Conservation (phyloP, 495 filamentous ascomycete species). For the Recurvomyces mirabilis region DNA sequence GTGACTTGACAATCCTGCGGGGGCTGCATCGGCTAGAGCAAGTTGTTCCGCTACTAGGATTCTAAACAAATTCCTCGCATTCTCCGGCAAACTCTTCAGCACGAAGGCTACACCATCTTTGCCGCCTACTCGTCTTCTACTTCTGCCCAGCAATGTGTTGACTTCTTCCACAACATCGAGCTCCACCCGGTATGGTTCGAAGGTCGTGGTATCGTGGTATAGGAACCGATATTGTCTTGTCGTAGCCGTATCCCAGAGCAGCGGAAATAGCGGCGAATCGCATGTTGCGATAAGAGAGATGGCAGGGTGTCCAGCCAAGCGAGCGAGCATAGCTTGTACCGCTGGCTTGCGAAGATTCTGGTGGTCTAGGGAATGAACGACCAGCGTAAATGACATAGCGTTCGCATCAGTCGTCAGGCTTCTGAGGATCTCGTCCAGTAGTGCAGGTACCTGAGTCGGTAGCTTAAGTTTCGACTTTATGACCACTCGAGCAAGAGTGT, state of each 20-base stretch:
- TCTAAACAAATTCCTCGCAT: conserved; percentile 74
- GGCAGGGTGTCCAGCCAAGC: conserved; percentile 60
- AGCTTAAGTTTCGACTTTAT: conserved; percentile 48
- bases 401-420: conserved; percentile 41
- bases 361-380: conserved; percentile 85
- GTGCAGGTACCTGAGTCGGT: conserved; percentile 51
- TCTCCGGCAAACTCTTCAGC: conserved; percentile 77
- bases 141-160: conserved; percentile 72
- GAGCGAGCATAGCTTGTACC: conserved; percentile 62
- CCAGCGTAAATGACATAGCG: conserved; percentile 50
- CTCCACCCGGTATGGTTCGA: conserved; percentile 55
- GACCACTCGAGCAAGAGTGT: conserved; percentile 54
- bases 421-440: conserved; percentile 51
- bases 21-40: conserved; percentile 42
- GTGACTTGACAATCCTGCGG: too few relatives aligned
- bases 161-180: conserved; percentile 78
- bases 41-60: conserved; percentile 76
- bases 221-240: conserved; percentile 70
- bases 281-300: conserved; percentile 69
- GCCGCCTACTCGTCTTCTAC: conserved; percentile 70
- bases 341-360: conserved; percentile 57
- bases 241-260: conserved; percentile 80
- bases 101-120: conserved; percentile 90
- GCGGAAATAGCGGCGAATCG: conserved; percentile 73
- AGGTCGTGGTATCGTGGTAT: conserved; percentile 92